Percentiles rank a stretch among this genome's conserved stretches.
Conservation (phyloP, 2,329 filamentous ascomycete species). For the Paracorniculantispora psalliotae region DNA sequence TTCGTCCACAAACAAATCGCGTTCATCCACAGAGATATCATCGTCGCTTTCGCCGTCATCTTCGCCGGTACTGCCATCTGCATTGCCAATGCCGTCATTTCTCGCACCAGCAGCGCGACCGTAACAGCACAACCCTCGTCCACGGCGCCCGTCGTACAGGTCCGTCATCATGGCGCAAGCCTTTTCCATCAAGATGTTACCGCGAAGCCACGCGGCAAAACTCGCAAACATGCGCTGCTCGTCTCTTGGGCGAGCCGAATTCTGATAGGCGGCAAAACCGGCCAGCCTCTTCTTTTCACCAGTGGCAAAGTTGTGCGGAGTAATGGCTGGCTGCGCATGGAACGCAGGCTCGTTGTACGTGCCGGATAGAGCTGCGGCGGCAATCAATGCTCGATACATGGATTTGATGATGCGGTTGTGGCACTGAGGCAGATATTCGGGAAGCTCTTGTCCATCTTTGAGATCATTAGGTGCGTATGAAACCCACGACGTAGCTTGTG, state of each 20-base stretch:
- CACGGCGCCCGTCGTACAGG: neutral
- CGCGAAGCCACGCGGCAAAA: neutral
- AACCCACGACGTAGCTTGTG: neutral
- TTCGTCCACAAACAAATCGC: neutral
- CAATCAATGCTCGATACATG: neutral
- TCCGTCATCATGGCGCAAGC: neutral
- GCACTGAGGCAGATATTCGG: neutral
- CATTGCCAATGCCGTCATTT: neutral
- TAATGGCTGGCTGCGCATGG: neutral
- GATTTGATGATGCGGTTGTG: neutral
- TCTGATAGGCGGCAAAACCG: neutral
- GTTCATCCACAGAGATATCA: neutral
- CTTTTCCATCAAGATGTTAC: neutral
- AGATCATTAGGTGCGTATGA: neutral
- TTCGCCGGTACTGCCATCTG: neutral
- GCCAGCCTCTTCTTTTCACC: neutral
- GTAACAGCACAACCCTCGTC: neutral
- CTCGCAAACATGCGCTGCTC: neutral
- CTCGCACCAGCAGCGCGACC: neutral
- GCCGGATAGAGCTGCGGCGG: neutral
- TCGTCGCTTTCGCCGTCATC: neutral
- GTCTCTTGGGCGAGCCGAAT: too few species aligned
- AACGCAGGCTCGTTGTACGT: neutral
- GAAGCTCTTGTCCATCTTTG: neutral
- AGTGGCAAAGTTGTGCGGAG: neutral